These are phyloP conservation scores for Lichtheimia ornata DNA, from an alignment of 371 early-diverging fungal species.

Conservation along the genomic window DNA sequence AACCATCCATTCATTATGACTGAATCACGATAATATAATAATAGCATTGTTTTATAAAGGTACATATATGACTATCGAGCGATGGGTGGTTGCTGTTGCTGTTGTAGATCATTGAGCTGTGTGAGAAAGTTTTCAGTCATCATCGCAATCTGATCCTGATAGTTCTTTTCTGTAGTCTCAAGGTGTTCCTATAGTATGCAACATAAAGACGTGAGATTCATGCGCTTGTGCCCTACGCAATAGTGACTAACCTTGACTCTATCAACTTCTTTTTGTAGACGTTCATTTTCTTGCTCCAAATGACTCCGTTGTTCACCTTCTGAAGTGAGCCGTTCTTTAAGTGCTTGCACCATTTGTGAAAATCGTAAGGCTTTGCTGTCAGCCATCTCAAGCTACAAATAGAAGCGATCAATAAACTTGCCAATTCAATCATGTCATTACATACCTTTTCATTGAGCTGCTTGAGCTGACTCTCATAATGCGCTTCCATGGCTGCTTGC, in stretches of 20 bases:
- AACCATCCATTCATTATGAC: no score
- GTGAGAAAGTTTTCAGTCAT: slow-evolving; percentile 38
- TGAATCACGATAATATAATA: no score
- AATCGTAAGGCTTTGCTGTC: slow-evolving; percentile 44
- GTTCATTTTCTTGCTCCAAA: slow-evolving; percentile 26
- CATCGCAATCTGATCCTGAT: slow-evolving; percentile 36
- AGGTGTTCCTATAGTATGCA: slow-evolving; percentile 23
- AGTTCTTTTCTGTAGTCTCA: slow-evolving; percentile 38
- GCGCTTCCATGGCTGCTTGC: slow-evolving; percentile 26
- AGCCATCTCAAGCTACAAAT: slow-evolving; percentile 33
- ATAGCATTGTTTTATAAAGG: no score
- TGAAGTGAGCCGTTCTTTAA: slow-evolving; percentile 26
- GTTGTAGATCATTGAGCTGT: neutral
- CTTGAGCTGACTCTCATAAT: slow-evolving; percentile 32
- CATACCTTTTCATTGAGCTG: slow-evolving; percentile 37
- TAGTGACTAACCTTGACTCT: slow-evolving; percentile 20
- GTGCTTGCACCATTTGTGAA: slow-evolving; percentile 28
- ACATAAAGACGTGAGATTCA: no score
- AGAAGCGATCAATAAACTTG: neutral
- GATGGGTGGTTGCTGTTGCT: no score
- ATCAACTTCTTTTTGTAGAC: slow-evolving; percentile 31
- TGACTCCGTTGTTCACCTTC: slow-evolving; percentile 24
- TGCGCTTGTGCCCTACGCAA: no score
- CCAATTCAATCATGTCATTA: neutral
- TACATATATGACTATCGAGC: no score